These are phyloP conservation scores for Paramecium octaurelia DNA, from an alignment of 73 alveolate species.

Conservation along the genomic window DNA sequence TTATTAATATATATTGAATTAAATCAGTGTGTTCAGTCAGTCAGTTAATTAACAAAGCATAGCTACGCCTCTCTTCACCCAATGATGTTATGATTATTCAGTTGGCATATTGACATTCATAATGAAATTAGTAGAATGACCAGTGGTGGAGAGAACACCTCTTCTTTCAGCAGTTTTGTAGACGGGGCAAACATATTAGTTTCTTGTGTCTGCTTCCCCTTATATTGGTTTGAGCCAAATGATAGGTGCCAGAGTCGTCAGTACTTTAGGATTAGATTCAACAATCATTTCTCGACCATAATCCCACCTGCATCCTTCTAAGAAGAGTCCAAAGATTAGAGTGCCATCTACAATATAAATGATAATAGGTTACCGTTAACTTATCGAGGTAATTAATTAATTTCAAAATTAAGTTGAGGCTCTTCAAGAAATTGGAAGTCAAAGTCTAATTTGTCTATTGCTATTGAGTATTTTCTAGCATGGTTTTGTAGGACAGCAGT, in stretches of 20 bases:
- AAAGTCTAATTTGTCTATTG: slow-evolving; percentile 86
- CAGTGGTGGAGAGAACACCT: slow-evolving; percentile 81
- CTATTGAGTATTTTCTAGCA: slow-evolving; percentile 92
- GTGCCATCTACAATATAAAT: slow-evolving; percentile 85
- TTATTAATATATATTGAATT: background rate
- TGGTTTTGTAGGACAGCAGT: slow-evolving; percentile 93
- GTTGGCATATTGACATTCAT: slow-evolving; percentile 75
- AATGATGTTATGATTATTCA: slow-evolving; percentile 78
- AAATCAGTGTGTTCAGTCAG: background rate
- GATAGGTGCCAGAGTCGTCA: slow-evolving; percentile 79
- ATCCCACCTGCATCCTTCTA: slow-evolving; percentile 88
- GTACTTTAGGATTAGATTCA: slow-evolving; percentile 81
- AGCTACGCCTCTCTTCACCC: slow-evolving; percentile 98
- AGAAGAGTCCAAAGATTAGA: slow-evolving; percentile 77
- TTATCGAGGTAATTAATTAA: slow-evolving; percentile 87
- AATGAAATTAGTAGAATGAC: slow-evolving; percentile 94
- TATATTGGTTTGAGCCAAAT: slow-evolving; percentile 74
- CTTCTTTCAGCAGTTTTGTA: slow-evolving; percentile 63
- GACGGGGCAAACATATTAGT: slow-evolving; percentile 60
- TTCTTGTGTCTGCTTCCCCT: slow-evolving; percentile 62
- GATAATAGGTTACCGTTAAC: slow-evolving; percentile 87
- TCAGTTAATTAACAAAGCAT: slow-evolving; percentile 59
- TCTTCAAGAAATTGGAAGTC: slow-evolving; percentile 82
- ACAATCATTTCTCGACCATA: slow-evolving; percentile 66
- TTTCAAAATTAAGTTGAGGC: slow-evolving; percentile 85